Percentiles rank a stretch among this genome's conserved stretches.
These are phyloP conservation scores for Xylaria hypoxylon DNA, from an alignment of 2,329 filamentous ascomycete species.

Conservation along the genomic window DNA sequence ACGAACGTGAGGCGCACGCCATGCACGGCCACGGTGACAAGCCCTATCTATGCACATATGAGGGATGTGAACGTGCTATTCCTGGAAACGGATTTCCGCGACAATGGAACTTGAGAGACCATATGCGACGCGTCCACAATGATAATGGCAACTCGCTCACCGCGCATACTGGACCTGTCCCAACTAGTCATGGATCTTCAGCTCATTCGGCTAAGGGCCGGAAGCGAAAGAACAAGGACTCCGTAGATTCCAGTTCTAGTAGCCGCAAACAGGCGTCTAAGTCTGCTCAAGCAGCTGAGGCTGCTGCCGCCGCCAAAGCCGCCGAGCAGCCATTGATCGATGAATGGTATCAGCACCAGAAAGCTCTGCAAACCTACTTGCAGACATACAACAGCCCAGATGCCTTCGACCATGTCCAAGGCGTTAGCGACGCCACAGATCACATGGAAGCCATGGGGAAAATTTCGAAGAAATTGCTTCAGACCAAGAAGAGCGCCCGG, in stretches of 20 bases:
- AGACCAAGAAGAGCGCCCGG: constrained; percentile 51
- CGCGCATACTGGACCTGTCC: constrained; percentile 54
- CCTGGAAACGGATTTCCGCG: constrained; percentile 91
- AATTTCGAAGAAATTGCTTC: constrained; percentile 57
- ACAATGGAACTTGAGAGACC: constrained; percentile 95
- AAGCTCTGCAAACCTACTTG: constrained; percentile 70
- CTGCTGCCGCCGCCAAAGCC: constrained; percentile 51
- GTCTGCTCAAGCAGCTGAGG: constrained; percentile 50
- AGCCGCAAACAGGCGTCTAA: constrained; percentile 65
- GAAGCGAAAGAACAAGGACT: constrained; percentile 68
- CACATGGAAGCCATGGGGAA: constrained; percentile 65
- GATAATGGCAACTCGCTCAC: constrained; percentile 59
- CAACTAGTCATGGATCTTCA: constrained; percentile 52
- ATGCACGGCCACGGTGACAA: constrained; percentile 95
- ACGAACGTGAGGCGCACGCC: constrained; percentile 94
- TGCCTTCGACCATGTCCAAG: constrained; percentile 65
- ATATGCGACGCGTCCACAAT: constrained; percentile 95
- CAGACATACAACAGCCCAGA: constrained; percentile 62
- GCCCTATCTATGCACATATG: constrained; percentile 88
- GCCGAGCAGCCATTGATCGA: constrained; percentile 59
- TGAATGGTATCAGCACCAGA: constrained; percentile 72
- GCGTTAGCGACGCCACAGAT: constrained; percentile 63
- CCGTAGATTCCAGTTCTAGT: constrained; percentile 53
- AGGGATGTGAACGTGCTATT: constrained; percentile 85
- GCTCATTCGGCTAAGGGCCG: constrained; percentile 60